Evolutionary conservation across 2,329 filamentous ascomycete genomes (phyloP).

Genomic region (Nemania sp.): DNA sequence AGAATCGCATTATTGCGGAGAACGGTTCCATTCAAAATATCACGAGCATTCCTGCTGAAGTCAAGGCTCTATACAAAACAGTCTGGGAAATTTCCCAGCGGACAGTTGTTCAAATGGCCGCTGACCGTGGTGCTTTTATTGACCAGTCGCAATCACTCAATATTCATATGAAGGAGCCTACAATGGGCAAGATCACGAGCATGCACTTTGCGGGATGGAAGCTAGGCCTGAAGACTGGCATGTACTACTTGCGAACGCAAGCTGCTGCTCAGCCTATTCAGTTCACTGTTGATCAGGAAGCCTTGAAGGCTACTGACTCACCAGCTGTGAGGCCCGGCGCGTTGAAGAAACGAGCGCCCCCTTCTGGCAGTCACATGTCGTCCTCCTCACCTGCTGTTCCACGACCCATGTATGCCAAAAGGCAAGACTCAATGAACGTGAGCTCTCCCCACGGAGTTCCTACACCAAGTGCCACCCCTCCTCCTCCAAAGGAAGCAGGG

Average conservation of each 20-base stretch:
- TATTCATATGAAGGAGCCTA: constrained; percentile 99
- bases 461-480: constrained; percentile 76
- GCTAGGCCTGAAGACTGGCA: constrained; percentile 98
- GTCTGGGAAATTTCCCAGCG: constrained; percentile 99
- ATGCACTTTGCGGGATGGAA: constrained; percentile 99
- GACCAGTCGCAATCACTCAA: constrained; percentile 99
- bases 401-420: constrained; percentile 73
- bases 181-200: constrained; percentile 99
- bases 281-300: constrained; percentile 98
- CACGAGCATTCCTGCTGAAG: constrained; percentile 93
- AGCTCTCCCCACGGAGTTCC: constrained; percentile 69
- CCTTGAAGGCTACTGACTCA: constrained; percentile 87
- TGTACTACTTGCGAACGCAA: constrained; percentile 99
- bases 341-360: constrained; percentile 77
- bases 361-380: constrained; percentile 65
- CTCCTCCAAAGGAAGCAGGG: constrained; percentile 59
- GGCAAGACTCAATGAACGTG: constrained; percentile 58
- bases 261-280: constrained; percentile 97
- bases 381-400: constrained; percentile 72
- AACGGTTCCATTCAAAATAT: constrained; percentile 97
- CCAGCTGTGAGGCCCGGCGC: constrained; percentile 73
- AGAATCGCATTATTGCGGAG: constrained; percentile 99
- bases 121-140: constrained; percentile 97
- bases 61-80: constrained; percentile 98
- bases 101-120: constrained; percentile 96